Base-by-base conservation (phyloP, 768 basidiomycete species). In the Astraeus odoratus region DNA sequence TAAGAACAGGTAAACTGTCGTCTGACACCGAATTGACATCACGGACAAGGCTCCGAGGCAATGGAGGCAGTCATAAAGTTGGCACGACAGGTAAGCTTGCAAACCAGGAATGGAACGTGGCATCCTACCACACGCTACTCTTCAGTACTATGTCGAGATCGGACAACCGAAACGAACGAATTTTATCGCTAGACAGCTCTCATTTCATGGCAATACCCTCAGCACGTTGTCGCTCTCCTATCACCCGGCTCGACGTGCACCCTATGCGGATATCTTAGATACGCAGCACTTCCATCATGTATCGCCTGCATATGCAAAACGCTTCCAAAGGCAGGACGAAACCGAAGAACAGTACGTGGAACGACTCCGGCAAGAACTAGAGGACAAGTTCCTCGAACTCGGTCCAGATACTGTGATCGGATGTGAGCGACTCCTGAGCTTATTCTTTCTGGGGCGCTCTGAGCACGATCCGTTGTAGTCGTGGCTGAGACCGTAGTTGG, bases 31-130 rank as follows among this genome's bases (percentile, higher is more conserved):
- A 5, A 19, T 8, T 27, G 38, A 36, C 37, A 9, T 22, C 38
- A 4, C 25, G 44, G 27, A 43, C 49, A 43, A 90, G 88, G 89
- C 39, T 84, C 89, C 2, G 91, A 94, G 63, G 89, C 90, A 0
- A 86, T 91, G 84, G 91, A 94, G 51, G 76, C 78, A 46, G 82
- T 79, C n/a, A 71, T 92, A 44, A 94, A 94, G 64, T 73, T 89
- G 2, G 78, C 81, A 24, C 76, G 83, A 55, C 89, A 91, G 69
- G 83, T 85, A 57, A 12, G 66, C 53, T 18, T 16, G 42, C 34
- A 13, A 43, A 33, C 13, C 18, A 16, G 15, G 25, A 22, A 20
- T 3, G 33, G 30, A n/a, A 16, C 7, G 2, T 7, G 8, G 24
- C 39, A 13, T 38, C 39, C 58, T 38, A 64, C 42, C 44, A 16